Base-by-base conservation (phyloP, 805 yeast genomes). In the Wickerhamomyces pijperi region DNA sequence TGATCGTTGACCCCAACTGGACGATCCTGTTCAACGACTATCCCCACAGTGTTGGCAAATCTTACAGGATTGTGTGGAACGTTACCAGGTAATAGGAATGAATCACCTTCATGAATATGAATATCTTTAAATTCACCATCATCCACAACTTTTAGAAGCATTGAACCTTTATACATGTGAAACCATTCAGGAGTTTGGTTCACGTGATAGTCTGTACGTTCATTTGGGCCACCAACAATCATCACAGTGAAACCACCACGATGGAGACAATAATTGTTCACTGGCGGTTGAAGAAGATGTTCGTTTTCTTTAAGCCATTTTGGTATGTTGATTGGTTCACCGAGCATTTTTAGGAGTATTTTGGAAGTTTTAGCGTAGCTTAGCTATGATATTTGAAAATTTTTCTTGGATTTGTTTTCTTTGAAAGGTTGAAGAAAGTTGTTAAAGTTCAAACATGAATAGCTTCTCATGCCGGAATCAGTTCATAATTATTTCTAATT, bases 161-260 rank as follows among this genome's bases (percentile, higher is more conserved):
- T 87, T 19, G 68, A 65, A 2, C 97, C 97, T 58, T 84, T 84
- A 56, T 81, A 74, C 68, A 82, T 90, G 60, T 81, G 78, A 58
- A 88, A 88, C 74, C 86, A 88, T 53, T 88, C 97, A 1, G 97
- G 96, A 0, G 97, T 88, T 50, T 85, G 94, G 54, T 88, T 88
- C 36, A 88, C 74, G 54, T 88, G 97, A 56, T 85, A 88, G 56
- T 88, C 97, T 0, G 95, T 87, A 42, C 97, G 68, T 52, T 80
- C 94, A 56, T 88, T 88, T 3, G 97, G 97, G 0, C 97, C 97
- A 14, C 97, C 97, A 2, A 88, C 94, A 38, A 87, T 78, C 66
- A 88, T 88, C 29, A 87, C 86, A 0, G 96, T 87, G 56, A 82
- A 83, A 0, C 96, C 96, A 5, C 94, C 95, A 36, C 87, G 68